Conservation (phyloP, 1,284 basidiomycete species). For the Somion occarium region DNA sequence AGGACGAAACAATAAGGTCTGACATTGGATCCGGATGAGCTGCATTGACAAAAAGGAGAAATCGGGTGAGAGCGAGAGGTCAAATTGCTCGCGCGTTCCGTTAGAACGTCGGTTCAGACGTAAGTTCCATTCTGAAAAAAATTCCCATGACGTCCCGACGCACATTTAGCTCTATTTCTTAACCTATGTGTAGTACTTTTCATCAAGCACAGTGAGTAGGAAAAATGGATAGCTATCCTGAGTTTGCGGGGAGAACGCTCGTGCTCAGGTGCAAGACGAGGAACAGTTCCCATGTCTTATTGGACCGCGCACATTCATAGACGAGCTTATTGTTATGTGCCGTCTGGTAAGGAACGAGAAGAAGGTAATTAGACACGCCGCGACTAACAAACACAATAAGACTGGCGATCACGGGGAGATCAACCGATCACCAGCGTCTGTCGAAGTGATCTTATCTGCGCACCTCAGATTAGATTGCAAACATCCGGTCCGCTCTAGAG, state of each 20-base stretch:
- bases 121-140: too few relatives aligned
- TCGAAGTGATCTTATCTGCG: too few relatives aligned
- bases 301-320: background rate
- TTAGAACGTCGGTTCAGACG: background rate
- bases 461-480: background rate
- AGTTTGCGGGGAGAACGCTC: too few relatives aligned
- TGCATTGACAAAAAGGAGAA: background rate
- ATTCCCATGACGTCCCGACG: too few relatives aligned
- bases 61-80: background rate
- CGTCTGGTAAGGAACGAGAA: background rate
- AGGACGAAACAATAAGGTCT: slow-evolving; percentile 5
- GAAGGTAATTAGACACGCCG: background rate
- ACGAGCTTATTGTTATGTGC: background rate
- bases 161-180: too few relatives aligned
- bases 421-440: background rate
- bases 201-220: too few relatives aligned
- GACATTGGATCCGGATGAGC: background rate
- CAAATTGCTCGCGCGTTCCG: background rate
- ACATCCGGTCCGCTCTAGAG: slow-evolving; percentile 4
- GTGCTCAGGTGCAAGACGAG: background rate
- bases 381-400: background rate
- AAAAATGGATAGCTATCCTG: too few relatives aligned
- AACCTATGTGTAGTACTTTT: too few relatives aligned
- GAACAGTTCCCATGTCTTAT: background rate
- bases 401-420: background rate